Evolutionary conservation across 805 yeast species (phyloP).

Genomic region (Allodekkera sacchari): DNA sequence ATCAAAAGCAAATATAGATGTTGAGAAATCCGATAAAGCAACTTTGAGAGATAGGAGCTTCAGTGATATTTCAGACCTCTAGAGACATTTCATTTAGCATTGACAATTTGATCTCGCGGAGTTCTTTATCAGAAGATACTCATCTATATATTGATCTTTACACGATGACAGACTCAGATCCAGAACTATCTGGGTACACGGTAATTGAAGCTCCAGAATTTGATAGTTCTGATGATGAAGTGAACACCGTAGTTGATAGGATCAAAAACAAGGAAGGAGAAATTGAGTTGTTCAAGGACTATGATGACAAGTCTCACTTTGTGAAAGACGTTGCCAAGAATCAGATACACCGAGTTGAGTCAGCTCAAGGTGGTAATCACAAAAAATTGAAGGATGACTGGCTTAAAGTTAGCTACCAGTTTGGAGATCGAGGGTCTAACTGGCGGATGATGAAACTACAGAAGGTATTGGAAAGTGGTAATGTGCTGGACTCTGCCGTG

Average conservation of each 20-base stretch:
- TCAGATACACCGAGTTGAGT: too few relatives aligned
- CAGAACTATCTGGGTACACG: slow-evolving; percentile 11
- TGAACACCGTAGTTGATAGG: slow-evolving; percentile 3
- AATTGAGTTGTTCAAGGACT: slow-evolving; percentile 5
- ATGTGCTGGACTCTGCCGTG: slow-evolving; percentile 20
- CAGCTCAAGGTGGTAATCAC: not conserved
- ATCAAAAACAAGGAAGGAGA: slow-evolving; percentile 6
- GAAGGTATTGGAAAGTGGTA: slow-evolving; percentile 7
- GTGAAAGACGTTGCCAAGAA: not conserved
- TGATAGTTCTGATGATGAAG: slow-evolving; percentile 15
- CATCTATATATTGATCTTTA: too few relatives aligned
- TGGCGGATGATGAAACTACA: slow-evolving; percentile 31
- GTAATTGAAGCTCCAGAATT: slow-evolving; percentile 20
- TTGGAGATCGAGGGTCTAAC: slow-evolving; percentile 30
- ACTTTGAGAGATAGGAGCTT: too few relatives aligned
- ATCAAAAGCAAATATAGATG: too few relatives aligned
- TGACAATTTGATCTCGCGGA: too few relatives aligned
- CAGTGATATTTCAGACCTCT: too few relatives aligned
- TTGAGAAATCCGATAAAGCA: too few relatives aligned
- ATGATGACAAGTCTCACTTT: not conserved
- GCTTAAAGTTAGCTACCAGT: slow-evolving; percentile 23
- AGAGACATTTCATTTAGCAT: too few relatives aligned
- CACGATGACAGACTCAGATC: too few relatives aligned
- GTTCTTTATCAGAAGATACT: too few relatives aligned
- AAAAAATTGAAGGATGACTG: too few relatives aligned